Evolutionary conservation across 805 yeast genomes (phyloP).

Genomic region (Yarrowia divulgata): DNA sequence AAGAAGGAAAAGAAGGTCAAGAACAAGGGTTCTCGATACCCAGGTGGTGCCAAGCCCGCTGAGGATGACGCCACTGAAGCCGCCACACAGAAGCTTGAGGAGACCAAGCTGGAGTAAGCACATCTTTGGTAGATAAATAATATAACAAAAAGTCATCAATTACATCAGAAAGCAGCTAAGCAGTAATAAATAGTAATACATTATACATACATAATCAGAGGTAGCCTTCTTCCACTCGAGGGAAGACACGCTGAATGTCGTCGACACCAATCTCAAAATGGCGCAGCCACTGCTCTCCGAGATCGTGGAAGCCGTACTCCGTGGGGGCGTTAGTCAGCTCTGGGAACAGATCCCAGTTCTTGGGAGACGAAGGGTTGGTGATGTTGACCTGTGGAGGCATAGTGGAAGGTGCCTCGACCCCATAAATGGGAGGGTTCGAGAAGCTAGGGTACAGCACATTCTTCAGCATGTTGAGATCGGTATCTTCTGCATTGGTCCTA

Average conservation of each 20-base stretch:
- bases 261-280: constrained; percentile 36
- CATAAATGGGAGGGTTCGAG: constrained; percentile 30
- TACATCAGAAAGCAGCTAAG: background rate
- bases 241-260: constrained; percentile 36
- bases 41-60: constrained; percentile 60
- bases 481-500: constrained; percentile 6
- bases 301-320: constrained; percentile 35
- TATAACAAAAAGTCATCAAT: background rate
- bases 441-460: constrained; percentile 26
- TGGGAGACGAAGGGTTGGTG: constrained; percentile 22
- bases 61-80: constrained; percentile 34
- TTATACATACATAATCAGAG: background rate
- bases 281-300: constrained; percentile 39
- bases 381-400: background rate
- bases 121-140: background rate
- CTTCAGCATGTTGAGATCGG: constrained; percentile 19
- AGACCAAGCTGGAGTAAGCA: constrained; percentile 31
- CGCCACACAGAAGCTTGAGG: constrained; percentile 30
- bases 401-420: constrained; percentile 3
- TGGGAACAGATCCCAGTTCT: constrained; percentile 34
- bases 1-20: constrained; percentile 75
- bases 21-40: constrained; percentile 89
- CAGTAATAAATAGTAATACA: constrained; percentile 8
- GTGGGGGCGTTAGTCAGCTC: constrained; percentile 25
- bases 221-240: constrained; percentile 23